A percentile compares a stretch with the other conserved stretches of the same genome.
phyloP scores from a whole-genome alignment of 139 green algal genomes.

The Chlorella sp. region DNA sequence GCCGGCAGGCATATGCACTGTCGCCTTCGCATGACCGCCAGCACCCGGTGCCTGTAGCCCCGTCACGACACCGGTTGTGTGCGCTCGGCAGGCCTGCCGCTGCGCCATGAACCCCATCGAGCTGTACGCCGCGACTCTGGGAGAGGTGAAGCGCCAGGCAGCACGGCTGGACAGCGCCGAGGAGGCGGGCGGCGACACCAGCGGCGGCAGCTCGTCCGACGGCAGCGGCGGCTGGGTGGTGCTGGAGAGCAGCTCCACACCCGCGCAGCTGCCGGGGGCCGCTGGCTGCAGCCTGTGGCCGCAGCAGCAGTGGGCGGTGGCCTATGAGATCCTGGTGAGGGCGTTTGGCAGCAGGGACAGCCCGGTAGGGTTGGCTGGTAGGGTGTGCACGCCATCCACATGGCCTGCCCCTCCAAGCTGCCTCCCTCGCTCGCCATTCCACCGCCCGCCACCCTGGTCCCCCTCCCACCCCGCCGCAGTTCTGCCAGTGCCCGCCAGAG shows the following conservation, averaged over 20 bases:
- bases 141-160: slow-evolving; percentile 14
- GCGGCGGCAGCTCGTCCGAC: neutral
- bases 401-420: neutral
- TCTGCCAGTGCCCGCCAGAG: slow-evolving; percentile 25
- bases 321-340: slow-evolving; percentile 55
- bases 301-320: slow-evolving; percentile 50
- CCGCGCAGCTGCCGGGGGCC: neutral
- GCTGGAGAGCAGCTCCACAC: slow-evolving; percentile 8
- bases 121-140: slow-evolving; percentile 32
- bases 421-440: neutral
- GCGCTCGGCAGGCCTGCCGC: neutral
- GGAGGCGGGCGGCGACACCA: neutral
- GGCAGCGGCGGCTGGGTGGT: slow-evolving; percentile 23
- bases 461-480: slow-evolving; percentile 13
- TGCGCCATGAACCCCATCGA: neutral
- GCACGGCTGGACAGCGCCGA: neutral
- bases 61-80: too few species aligned
- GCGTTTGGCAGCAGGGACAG: neutral
- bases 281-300: slow-evolving; percentile 38
- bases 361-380: too few species aligned
- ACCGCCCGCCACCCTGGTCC: neutral
- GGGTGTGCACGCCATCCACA: too few species aligned
- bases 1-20: too few species aligned
- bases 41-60: too few species aligned
- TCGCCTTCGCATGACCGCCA: too few species aligned